Base-by-base conservation (phyloP, 495 filamentous ascomycete genomes). In the Aspergillus haitiensis region DNA sequence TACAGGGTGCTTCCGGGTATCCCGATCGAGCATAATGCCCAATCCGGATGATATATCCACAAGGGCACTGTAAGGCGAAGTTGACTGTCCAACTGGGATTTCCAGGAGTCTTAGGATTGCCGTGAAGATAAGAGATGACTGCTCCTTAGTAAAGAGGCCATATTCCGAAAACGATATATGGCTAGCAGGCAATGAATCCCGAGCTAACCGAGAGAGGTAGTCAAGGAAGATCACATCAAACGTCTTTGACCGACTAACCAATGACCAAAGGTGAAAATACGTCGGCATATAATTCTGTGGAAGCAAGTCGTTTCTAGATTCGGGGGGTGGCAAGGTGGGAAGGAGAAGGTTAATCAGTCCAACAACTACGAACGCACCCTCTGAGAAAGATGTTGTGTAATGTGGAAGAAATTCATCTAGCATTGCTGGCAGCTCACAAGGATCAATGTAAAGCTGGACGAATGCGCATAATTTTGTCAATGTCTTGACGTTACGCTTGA, bases 31-130 rank as follows among this genome's bases (percentile, higher is more conserved):
- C 73, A 90, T 87, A 34, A 92, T 80, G 16, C 86, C 94, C 61
- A 93, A 74, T 5, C 94, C 95, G 45, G 90, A 87, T 10, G 85
- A 82, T 49, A 89, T 82, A 75, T 99, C 94, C 7, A 97, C 85
- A 34, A 86, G 82, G 15, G 72, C 75, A 59, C 89, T 89, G 69
- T 99, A 99, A 2, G 94, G 91, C 3, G 94, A 96, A 33, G 89
- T 93, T 6, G 93, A 90, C 71, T 98, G 95, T 6, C 95, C 94
- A 15, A 99, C 95, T 11, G 94, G 94, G 47, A 99, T 99, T 65
- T 98, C 94, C 46, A 97, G 83, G 52, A 99, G 74, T 46, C 94
- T 81, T 9, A 99, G 74, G 37, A 97, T 87, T 11, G 95, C 87
- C 0, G 94, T 98, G 72, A 97, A 98, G 58, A 98, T 89, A 48